Evolutionary conservation across 495 filamentous ascomycete genomes (phyloP).

Genomic region (Letharia lupina): DNA sequence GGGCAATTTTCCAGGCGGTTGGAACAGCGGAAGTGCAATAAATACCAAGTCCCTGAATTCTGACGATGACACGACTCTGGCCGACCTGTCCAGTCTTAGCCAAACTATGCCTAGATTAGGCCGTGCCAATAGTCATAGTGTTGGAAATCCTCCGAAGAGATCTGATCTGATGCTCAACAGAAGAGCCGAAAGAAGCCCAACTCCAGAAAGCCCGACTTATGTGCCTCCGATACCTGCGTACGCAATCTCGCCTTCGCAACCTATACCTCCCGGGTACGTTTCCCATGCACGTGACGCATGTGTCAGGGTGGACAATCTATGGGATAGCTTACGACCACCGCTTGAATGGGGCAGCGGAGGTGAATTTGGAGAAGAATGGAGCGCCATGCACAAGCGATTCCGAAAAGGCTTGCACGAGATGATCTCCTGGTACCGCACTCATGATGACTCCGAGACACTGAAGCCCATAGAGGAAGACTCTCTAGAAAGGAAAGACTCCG

Average conservation of each 20-base stretch:
- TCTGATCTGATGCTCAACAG: constrained; percentile 5
- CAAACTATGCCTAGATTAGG: constrained; percentile 34
- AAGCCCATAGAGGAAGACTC: constrained; percentile 30
- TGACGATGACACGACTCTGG: constrained; percentile 24
- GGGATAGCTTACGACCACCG: constrained; percentile 79
- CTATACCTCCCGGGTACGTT: constrained; percentile 82
- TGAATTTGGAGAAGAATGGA: constrained; percentile 89
- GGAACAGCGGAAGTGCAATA: constrained; percentile 38
- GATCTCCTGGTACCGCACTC: constrained; percentile 70
- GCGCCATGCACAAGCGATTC: constrained; percentile 84
- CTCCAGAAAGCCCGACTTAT: constrained; percentile 40
- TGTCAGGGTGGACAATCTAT: constrained; percentile 78
- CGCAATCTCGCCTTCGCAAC: constrained; percentile 67
- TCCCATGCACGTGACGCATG: constrained; percentile 88
- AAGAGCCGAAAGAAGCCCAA: constrained; percentile 12
- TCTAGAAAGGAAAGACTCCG: constrained; percentile 20
- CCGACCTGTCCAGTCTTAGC: constrained; percentile 20
- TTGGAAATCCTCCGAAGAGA: constrained; percentile 11
- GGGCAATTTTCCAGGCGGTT: constrained; percentile 56
- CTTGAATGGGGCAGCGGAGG: constrained; percentile 80
- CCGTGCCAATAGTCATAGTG: constrained; percentile 37
- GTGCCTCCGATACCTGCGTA: constrained; percentile 71
- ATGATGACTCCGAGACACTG: constrained; percentile 36
- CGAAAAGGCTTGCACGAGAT: constrained; percentile 64
- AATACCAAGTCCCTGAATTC: constrained; percentile 27